Base-by-base conservation (phyloP, 768 basidiomycete species). In the Suillus hirtellus region DNA sequence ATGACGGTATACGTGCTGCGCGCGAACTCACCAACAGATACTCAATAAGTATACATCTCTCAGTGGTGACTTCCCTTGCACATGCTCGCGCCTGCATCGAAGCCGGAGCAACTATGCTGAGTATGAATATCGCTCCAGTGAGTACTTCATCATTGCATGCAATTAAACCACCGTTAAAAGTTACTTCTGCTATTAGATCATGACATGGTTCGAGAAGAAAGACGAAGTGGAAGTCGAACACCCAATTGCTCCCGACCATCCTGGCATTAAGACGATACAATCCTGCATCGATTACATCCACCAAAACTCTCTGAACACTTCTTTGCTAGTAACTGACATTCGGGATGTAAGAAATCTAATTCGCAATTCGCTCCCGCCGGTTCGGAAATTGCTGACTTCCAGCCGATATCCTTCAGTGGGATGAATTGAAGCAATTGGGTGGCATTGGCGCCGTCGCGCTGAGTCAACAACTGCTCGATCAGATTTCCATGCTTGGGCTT, bases 51-150 rank as follows among this genome's bases (percentile, higher is more conserved):
- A 81, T 81, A 24, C 84, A 87, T 70, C 71, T 89, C 44, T 77
- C 77, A 44, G 67, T 82, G 53, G 86, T 87, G n/a, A 78, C 84
- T 4, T 77, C 76, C 40, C 74, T 87, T n/a, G 67, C 77, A 38
- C 88, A 89, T 63, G 85, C 83, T 6, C 77, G 77, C n/a, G 78
- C 79, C 3, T 89, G 88, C 63, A 80, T 81, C 34, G 83, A 84
- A 66, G 80, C 86, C 8, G 79, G 80, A 2, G 81, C 82, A 21
- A 75, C 76, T 6, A 72, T 79, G 54, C 73, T 88, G 37, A 83
- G 81, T 34, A 79, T 89, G 67, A 75, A 81, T 44, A 80, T 86
- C 59, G 76, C 74, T 34, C 74, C 74, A 65, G 88, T 87, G 62
- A 74, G 85, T 71, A 15, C n/a, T 21, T 17, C 27, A 17, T n/a